phyloP scores from a whole-genome alignment of 495 filamentous ascomycete genomes.

The Evansstolkia leycettana region DNA sequence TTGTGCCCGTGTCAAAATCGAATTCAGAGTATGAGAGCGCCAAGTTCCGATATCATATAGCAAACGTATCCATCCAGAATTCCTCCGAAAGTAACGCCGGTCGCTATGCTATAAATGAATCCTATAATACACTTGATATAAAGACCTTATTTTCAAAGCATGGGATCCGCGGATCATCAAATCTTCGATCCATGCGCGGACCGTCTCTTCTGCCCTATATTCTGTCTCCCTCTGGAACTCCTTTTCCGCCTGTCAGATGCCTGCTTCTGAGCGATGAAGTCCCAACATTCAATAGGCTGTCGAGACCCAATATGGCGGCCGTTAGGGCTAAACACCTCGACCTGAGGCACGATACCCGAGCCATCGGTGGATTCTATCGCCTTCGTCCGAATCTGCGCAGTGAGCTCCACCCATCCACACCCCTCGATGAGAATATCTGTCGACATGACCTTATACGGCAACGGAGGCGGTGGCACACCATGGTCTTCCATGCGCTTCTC shows the following conservation, averaged over 20 bases:
- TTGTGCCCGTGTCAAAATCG: too few species aligned
- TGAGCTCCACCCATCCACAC: slow-evolving; percentile 86
- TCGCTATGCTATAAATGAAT: background rate
- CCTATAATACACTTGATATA: background rate
- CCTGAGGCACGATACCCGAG: slow-evolving; percentile 33
- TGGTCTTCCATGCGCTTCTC: slow-evolving; percentile 24
- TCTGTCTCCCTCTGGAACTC: slow-evolving; percentile 11
- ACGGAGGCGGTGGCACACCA: slow-evolving; percentile 13
- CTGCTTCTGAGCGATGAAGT: slow-evolving; percentile 22
- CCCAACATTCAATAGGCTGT: slow-evolving; percentile 63
- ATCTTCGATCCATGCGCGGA: too few species aligned
- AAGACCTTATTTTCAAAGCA: too few species aligned
- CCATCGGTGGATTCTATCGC: slow-evolving; percentile 11
- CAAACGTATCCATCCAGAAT: too few species aligned
- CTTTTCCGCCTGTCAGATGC: slow-evolving; percentile 22
- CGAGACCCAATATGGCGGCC: slow-evolving; percentile 63
- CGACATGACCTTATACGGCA: slow-evolving; percentile 70
- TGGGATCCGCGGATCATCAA: too few species aligned
- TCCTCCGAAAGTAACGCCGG: too few species aligned
- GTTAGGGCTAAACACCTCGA: slow-evolving; percentile 79
- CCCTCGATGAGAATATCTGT: slow-evolving; percentile 85
- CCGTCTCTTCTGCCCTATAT: slow-evolving; percentile 15
- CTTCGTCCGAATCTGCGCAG: slow-evolving; percentile 60
- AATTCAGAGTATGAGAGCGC: background rate
- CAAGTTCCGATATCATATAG: background rate